Evolutionary conservation across 164 flowering plant genomes (phyloP).

Genomic region (Magnolia changhungtana): DNA sequence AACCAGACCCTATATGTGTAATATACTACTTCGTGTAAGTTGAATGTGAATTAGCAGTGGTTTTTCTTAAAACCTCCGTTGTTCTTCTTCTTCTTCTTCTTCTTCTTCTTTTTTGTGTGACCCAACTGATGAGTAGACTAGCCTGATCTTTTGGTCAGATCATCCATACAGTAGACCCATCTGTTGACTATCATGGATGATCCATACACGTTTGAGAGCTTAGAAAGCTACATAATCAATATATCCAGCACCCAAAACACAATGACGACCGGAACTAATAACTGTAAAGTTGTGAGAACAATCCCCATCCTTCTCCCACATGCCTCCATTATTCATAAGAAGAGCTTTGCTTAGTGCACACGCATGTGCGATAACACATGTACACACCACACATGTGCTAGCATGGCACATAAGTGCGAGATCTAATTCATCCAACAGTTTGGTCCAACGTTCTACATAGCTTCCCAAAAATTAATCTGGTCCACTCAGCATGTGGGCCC

Average conservation of each 20-base stretch:
- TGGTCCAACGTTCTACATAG: too few relatives aligned
- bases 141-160: not conserved
- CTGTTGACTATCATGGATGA: not conserved
- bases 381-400: not conserved
- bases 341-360: not conserved
- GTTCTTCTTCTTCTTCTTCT: too few relatives aligned
- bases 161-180: not conserved
- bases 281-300: not conserved
- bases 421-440: not conserved
- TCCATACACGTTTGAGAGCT: not conserved
- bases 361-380: too few relatives aligned
- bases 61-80: not conserved
- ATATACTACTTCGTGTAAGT: not conserved
- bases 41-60: not conserved
- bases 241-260: not conserved
- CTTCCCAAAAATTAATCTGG: too few relatives aligned
- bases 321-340: not conserved
- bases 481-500: too few relatives aligned
- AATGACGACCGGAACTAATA: not conserved
- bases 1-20: not conserved
- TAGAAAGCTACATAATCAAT: not conserved
- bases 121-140: not conserved
- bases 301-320: not conserved
- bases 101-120: too few relatives aligned
- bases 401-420: not conserved